Conservation (phyloP, 345 rosid species). For the Gossypium thurberi region DNA sequence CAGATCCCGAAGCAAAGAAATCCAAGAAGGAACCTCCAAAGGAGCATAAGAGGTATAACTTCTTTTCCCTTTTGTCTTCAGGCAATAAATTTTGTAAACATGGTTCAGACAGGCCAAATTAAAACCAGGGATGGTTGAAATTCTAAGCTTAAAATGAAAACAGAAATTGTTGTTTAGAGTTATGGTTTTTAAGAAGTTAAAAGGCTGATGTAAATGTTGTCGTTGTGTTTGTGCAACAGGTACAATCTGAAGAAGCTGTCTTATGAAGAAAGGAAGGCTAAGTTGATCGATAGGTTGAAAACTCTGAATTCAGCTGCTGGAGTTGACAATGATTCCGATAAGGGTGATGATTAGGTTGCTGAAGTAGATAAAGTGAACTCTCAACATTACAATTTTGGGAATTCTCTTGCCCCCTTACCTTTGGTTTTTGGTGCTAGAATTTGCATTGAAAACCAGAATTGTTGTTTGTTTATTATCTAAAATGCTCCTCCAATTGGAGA, state of each 20-base stretch:
- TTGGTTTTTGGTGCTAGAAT: not conserved
- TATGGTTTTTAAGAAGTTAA: too few species aligned
- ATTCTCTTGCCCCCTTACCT: too few species aligned
- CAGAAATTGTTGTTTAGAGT: not conserved
- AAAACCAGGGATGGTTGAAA: not conserved
- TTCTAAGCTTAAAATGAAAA: too few species aligned
- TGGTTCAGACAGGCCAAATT: not conserved
- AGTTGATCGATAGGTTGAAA: constrained; percentile 39
- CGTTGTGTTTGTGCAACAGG: constrained; percentile 14
- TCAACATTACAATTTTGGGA: too few species aligned
- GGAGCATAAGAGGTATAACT: constrained; percentile 49
- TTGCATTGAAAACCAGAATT: not conserved
- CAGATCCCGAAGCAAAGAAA: constrained; percentile 48
- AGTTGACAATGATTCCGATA: too few species aligned
- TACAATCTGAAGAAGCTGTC: constrained; percentile 47
- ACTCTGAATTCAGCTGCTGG: constrained; percentile 23
- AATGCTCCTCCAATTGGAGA: too few species aligned
- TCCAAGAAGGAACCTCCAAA: constrained; percentile 45
- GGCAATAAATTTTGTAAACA: not conserved
- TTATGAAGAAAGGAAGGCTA: constrained; percentile 40
- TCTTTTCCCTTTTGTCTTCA: not conserved
- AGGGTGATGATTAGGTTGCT: too few species aligned
- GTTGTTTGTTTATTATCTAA: not conserved
- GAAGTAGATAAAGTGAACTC: too few species aligned
- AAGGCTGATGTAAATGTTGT: too few species aligned